Evolutionary conservation across 148 eudicot genomes (phyloP), one percentile per base, ranked within the genome.

Genomic region (Rhododendron simsii): DNA sequence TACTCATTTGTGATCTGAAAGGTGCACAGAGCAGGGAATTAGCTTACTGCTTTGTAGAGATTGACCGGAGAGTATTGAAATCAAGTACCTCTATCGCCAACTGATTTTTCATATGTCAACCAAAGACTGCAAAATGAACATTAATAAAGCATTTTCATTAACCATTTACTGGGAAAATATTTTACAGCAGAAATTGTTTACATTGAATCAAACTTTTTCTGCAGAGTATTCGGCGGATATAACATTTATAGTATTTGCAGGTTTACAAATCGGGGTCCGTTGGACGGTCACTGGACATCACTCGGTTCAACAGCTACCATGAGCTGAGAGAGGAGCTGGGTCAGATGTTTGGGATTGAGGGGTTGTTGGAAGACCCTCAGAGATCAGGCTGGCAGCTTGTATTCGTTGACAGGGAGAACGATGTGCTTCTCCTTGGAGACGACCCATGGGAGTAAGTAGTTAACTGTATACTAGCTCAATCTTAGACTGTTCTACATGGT

Each of bases 321-420:
- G 95, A 97, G 95, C 92, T 97, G 94, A 90, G 97, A 65, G 95
- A 92, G 88, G 98, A 94, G 87, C 86, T 97, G 94, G 99, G 95
- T 71, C 95, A 89, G 92, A 95, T 97, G 99, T 97, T 95, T 84
- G 98, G 95, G 86, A 93, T 97, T 50, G 95, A 95, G 90, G 99
- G 99, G 33, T 91, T 88, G 81, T 89, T 97, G 39, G 96, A 94
- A 93, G 94, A 94, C 95, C 99, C 99, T 93, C 95, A 89, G 91
- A 97, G 99, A 95, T 97, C 99, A 97, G 99, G 99, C 99, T 97
- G 99, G 99, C 99, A 97, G 99, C 99, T 97, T 97, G 99, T 97
- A 92, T 95, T 97, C 82, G 99, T 95, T 48, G 99, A 97, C 96
- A 95, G 98, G 96, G 98, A 97, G 99, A 91, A 95, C 14, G 99